A percentile compares a stretch with the other conserved stretches of the same genome.
phyloP scores from a whole-genome alignment of 768 basidiomycete species.

The Scleroderma citrinum region DNA sequence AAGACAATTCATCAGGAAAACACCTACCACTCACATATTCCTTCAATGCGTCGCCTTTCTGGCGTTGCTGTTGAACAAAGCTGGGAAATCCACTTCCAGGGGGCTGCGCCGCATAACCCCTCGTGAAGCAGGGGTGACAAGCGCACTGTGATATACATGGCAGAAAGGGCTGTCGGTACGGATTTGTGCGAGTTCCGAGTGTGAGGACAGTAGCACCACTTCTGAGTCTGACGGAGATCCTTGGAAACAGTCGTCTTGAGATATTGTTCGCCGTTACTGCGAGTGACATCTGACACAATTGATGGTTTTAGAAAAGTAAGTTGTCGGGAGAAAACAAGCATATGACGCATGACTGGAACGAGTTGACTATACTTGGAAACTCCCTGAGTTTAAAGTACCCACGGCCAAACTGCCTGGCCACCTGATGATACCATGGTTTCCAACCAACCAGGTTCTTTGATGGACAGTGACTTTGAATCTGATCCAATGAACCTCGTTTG shows the following conservation, averaged over 20 bases:
- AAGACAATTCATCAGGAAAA: not conserved
- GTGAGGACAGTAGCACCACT: constrained; percentile 14
- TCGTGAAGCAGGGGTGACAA: constrained; percentile 7
- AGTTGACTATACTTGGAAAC: too few species aligned
- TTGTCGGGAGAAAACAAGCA: too few species aligned
- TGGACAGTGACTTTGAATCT: too few species aligned
- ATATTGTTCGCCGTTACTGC: not conserved
- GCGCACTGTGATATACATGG: not conserved
- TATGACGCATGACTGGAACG: too few species aligned
- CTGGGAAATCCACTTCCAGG: constrained; percentile 46
- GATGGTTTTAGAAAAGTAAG: too few species aligned
- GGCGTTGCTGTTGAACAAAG: constrained; percentile 50
- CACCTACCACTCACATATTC: constrained; percentile 56
- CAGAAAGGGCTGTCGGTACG: not conserved
- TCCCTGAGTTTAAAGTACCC: too few species aligned
- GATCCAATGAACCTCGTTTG: too few species aligned
- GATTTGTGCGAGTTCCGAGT: not conserved
- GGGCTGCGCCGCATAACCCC: constrained; percentile 46
- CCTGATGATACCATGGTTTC: too few species aligned
- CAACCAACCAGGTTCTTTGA: too few species aligned
- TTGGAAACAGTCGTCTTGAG: constrained; percentile 7
- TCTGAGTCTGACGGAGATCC: constrained; percentile 13
- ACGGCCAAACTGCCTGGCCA: too few species aligned
- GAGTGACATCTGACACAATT: constrained; percentile 8
- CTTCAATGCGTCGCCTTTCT: constrained; percentile 83